Evolutionary conservation across 164 flowering plant species (phyloP), one percentile per base, ranked within the genome.

Genomic region (Pachysandra terminalis): DNA sequence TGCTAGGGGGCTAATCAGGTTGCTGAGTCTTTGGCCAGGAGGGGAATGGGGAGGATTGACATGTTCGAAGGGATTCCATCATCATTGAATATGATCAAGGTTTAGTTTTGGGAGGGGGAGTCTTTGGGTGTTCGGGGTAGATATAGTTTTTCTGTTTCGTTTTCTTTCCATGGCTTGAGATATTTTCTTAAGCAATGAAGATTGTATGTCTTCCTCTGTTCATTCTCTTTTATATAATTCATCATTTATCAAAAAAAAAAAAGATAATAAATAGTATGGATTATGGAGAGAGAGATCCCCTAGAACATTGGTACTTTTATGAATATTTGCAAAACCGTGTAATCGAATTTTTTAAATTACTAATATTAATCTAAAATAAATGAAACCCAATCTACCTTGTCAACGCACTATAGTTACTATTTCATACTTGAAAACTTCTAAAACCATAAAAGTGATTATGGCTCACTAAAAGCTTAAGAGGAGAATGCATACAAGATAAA

Each of bases 391-490:
- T 56, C 35, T 26, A 26, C 51, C 26, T 64, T n/a, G 32, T 14
- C 63, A 58, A 28, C 26, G 41, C 27, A 22, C 22, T 32, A 51
- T 10, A 45, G 1, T 45, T 10, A 45, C 17, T 59, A 63, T 71
- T 15, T 58, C 32, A 64, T 56, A 58, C 59, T 69, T 56, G 27
- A 56, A 49, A 40, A 19, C 61, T 8, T 48, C 45, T 32, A 24
- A 28, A 59, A 19, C 22, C 32, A 59, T n/a, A 24, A 45, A 24
- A 41, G 10, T 45, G 51, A 12, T 45, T 45, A 45, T 45, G 17
- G 51, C 6, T 45, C 10, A 12, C 10, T 45, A 45, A 10, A 10
- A 67, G 55, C 61, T 24, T 25, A 15, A 9, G 27, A 13, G 26
- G 28, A 14, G 3, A 52, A 9, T 15, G 25, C 54, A 13, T n/a